phyloP scores from a whole-genome alignment of 2,329 filamentous ascomycete species.

The Dactylellina sp. region DNA sequence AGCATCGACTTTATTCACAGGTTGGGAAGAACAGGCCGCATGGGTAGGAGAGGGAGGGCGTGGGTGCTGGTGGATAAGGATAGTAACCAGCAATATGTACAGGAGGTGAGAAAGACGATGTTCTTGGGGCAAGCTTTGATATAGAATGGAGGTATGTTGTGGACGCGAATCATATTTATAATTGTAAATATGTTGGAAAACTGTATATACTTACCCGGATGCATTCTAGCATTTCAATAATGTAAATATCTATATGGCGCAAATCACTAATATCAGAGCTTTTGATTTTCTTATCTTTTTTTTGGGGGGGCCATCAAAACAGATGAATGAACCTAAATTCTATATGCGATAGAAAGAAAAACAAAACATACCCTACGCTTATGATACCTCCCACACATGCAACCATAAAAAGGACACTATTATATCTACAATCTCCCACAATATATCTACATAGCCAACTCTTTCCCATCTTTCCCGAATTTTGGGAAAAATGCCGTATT shows the following conservation, averaged over 20 bases:
- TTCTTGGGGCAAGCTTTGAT: constrained; percentile 51
- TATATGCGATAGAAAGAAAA: constrained; percentile 5
- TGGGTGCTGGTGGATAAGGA: constrained; percentile 90
- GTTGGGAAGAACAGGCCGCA: constrained; percentile 87
- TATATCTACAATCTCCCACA: neutral
- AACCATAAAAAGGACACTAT: constrained; percentile 7
- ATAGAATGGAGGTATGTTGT: no score
- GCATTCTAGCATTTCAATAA: no score
- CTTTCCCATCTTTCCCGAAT: constrained; percentile 25
- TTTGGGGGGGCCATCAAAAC: neutral
- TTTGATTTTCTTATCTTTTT: constrained; percentile 3
- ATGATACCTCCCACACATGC: constrained; percentile 15
- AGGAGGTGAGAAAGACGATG: constrained; percentile 70
- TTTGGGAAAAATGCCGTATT: constrained; percentile 60
- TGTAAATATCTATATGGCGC: no score
- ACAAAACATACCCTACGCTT: constrained; percentile 11
- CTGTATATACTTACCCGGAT: constrained; percentile 27
- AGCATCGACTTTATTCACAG: constrained; percentile 99
- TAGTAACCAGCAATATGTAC: constrained; percentile 87
- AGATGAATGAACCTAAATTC: constrained; percentile 12
- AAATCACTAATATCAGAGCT: no score
- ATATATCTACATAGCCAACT: neutral
- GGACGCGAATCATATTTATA: no score
- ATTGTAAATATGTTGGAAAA: constrained; percentile 24
- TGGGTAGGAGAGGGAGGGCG: constrained; percentile 89